phyloP scores from a whole-genome alignment of 495 filamentous ascomycete genomes.

The Usnea hakonensis region DNA sequence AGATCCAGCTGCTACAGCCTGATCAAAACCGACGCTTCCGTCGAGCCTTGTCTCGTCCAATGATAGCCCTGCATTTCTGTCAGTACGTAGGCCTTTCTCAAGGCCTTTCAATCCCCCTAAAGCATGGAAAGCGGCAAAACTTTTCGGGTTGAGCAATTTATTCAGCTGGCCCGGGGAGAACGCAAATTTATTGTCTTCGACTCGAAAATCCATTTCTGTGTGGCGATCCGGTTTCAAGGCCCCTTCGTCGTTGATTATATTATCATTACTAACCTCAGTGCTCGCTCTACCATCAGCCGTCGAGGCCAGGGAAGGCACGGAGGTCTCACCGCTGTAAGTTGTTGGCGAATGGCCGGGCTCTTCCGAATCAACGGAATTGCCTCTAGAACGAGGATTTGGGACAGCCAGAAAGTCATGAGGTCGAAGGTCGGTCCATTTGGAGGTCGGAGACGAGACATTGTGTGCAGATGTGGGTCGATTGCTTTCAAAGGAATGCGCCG shows the following conservation, averaged over 20 bases:
- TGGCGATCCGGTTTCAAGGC: conserved; percentile 62
- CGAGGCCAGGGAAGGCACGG: conserved; percentile 29
- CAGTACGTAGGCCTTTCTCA: conserved; percentile 66
- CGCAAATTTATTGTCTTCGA: conserved; percentile 71
- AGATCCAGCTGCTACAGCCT: conserved; percentile 39
- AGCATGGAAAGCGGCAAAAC: conserved; percentile 64
- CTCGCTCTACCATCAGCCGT: conserved; percentile 32
- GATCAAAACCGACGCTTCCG: conserved; percentile 62
- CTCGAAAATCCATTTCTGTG: conserved; percentile 60
- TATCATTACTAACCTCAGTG: conserved; percentile 33
- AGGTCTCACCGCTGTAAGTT: conserved; percentile 46
- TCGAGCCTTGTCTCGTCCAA: conserved; percentile 61
- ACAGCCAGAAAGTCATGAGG: conserved; percentile 56
- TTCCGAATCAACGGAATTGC: conserved; percentile 59
- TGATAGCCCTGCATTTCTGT: conserved; percentile 61
- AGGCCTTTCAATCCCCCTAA: conserved; percentile 70
- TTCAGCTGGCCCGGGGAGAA: conserved; percentile 74
- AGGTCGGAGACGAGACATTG: conserved; percentile 70
- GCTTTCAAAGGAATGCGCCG: conserved; percentile 61
- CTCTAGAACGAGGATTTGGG: conserved; percentile 52
- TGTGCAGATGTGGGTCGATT: conserved; percentile 80
- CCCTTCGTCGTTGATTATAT: conserved; percentile 47
- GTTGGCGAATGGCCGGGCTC: conserved; percentile 42
- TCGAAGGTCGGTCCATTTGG: conserved; percentile 38
- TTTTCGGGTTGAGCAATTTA: conserved; percentile 78